These are phyloP conservation scores for Salvia miltiorrhiza DNA, from an alignment of 257 asterid genomes.

Conservation along the genomic window DNA sequence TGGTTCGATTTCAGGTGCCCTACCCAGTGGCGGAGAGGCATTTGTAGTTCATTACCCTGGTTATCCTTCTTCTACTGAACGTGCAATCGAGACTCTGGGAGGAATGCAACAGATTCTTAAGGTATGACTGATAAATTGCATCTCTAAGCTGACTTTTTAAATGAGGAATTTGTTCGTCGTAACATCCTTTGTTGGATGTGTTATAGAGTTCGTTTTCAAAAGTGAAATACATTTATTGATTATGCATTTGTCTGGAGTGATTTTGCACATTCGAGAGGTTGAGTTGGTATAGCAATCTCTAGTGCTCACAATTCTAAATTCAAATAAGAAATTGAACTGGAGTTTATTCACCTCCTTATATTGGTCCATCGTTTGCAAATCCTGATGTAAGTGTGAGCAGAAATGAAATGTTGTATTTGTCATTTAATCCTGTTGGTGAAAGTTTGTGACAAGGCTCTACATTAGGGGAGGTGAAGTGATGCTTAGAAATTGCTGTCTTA, in stretches of 20 bases:
- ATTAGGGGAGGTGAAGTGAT: not conserved
- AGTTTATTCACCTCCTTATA: not conserved
- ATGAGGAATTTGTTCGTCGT: not conserved
- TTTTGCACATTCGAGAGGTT: not conserved
- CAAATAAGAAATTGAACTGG: not conserved
- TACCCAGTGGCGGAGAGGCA: constrained; percentile 42
- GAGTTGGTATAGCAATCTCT: not conserved
- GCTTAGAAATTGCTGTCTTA: not conserved
- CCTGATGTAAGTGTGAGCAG: not conserved
- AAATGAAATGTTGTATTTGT: not conserved
- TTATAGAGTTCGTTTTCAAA: not conserved
- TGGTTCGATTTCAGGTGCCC: constrained; percentile 65
- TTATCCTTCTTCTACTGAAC: constrained; percentile 76
- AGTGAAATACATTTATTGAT: not conserved
- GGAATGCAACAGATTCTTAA: constrained; percentile 63
- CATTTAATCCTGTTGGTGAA: not conserved
- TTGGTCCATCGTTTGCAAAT: not conserved
- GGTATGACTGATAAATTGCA: constrained; percentile 33
- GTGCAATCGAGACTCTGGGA: constrained; percentile 85
- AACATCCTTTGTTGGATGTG: not conserved
- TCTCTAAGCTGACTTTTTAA: too few species aligned
- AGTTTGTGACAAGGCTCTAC: not conserved
- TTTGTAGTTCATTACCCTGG: constrained; percentile 88
- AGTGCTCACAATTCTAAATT: not conserved
- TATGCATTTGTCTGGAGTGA: not conserved